phyloP scores from a whole-genome alignment of 108 stramenopile genomes.

The Skeletonema menzelii region DNA sequence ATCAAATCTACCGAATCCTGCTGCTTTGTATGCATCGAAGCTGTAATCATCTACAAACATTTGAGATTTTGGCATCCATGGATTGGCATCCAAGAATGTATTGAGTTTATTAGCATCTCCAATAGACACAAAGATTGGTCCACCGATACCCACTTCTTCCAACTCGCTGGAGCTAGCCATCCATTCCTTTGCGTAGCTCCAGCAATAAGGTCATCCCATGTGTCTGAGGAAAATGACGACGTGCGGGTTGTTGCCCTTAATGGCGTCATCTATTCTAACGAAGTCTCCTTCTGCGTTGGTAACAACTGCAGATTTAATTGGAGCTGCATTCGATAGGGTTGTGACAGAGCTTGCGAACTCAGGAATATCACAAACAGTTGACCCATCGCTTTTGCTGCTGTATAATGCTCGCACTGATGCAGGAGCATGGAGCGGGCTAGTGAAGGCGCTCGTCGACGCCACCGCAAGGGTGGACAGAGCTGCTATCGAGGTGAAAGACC shows the following conservation, averaged over 20 bases:
- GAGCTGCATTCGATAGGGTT: slow-evolving; percentile 24
- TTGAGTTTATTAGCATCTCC: slow-evolving; percentile 73
- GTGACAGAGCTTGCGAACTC: slow-evolving; percentile 17
- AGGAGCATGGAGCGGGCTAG: background rate
- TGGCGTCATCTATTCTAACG: slow-evolving; percentile 56
- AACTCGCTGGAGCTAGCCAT: slow-evolving; percentile 60
- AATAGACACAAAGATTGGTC: slow-evolving; percentile 81
- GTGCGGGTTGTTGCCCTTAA: slow-evolving; percentile 47
- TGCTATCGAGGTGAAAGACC: slow-evolving; percentile 10
- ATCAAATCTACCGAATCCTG: slow-evolving; percentile 59
- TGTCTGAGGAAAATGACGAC: slow-evolving; percentile 82
- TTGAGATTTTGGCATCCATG: slow-evolving; percentile 46
- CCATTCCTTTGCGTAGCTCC: slow-evolving; percentile 85
- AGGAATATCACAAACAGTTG: slow-evolving; percentile 23
- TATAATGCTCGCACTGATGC: background rate
- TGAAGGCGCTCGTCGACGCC: slow-evolving; percentile 10
- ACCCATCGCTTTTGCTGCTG: slow-evolving; percentile 2
- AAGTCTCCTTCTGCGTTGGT: slow-evolving; percentile 61
- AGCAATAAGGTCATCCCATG: slow-evolving; percentile 91
- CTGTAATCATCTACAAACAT: slow-evolving; percentile 78
- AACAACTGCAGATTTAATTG: slow-evolving; percentile 40
- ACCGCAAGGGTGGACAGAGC: slow-evolving; percentile 3
- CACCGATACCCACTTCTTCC: slow-evolving; percentile 32
- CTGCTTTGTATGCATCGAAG: slow-evolving; percentile 71
- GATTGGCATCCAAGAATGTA: slow-evolving; percentile 73